These are phyloP conservation scores for Withania somnifera DNA, from an alignment of 305 asterid species.

Conservation along the genomic window DNA sequence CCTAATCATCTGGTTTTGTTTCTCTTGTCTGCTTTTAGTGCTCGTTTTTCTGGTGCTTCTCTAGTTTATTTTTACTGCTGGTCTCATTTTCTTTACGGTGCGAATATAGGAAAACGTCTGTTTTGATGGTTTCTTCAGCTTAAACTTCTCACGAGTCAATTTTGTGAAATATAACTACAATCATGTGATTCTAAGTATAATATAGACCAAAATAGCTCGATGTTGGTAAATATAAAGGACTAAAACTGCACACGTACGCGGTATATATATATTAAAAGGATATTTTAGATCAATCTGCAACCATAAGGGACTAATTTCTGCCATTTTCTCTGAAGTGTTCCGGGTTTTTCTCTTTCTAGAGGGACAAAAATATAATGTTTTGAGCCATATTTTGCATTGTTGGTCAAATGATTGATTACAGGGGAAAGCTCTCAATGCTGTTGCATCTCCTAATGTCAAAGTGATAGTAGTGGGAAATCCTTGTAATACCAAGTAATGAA, in stretches of 20 bases:
- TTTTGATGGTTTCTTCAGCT: not conserved
- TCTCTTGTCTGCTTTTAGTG: not conserved
- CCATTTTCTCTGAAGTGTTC: not conserved
- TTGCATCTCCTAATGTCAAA: slow-evolving; percentile 84
- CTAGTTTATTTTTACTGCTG: not conserved
- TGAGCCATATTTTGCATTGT: not conserved
- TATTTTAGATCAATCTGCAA: not conserved
- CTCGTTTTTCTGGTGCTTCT: not conserved
- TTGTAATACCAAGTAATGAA: slow-evolving; percentile 83
- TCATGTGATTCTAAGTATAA: not conserved
- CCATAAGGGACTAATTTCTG: not conserved
- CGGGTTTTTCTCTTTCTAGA: not conserved
- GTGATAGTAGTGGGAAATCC: slow-evolving; percentile 98
- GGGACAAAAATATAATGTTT: not conserved
- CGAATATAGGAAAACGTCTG: not conserved
- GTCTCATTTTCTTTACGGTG: not conserved
- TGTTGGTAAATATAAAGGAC: not conserved
- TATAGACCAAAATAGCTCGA: not conserved
- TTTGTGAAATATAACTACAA: not conserved
- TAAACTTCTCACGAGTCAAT: not conserved
- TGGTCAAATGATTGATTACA: slow-evolving; percentile 12
- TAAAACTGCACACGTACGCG: no score
- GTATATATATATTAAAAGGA: not conserved
- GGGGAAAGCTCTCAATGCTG: slow-evolving; percentile 99
- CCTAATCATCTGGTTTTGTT: not conserved